Base-by-base conservation (phyloP, 805 yeast species). In the Starmerella vaccinii region DNA sequence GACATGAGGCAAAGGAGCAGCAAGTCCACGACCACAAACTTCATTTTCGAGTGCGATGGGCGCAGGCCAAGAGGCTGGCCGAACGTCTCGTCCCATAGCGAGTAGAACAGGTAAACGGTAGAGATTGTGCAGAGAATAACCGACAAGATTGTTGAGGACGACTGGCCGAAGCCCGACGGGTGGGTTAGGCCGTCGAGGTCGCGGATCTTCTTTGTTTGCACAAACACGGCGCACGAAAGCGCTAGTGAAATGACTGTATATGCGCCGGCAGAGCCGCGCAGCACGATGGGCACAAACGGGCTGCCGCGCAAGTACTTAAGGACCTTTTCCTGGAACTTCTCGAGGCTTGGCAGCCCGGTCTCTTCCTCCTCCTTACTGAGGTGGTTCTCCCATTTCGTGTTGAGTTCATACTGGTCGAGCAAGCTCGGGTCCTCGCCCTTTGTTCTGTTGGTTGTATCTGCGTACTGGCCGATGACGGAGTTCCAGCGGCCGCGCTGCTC, bases 21-120 rank as follows among this genome's bases (percentile, higher is more conserved):
- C 38, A 90, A 70, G 64, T 92, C 98, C 58, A 88, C 71, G 71
- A 88, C 71, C 53, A 90, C 74, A 52, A 90, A 74, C 61, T 84
- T 75, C 72, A 92, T 76, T 64, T 92, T 92, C 22, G 84, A 86
- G 53, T 77, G 71, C 0, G 97, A 94, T 54, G 86, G 77, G 58
- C 98, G 75, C 41, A 92, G 71, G 0, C 98, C 98, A 45, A 92
- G 65, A 0, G 97, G 98, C 63, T 86, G 83, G 13, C 96, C 94
- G 22, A 81, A 76, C 66, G 86, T 90, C 66, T 92, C 98, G 65
- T 92, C 97, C 61, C 79, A 80, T 2, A 95, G 80, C 64, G 90
- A 85, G 65, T 85, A 88, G 3, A 81, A 67, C 50, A 88, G 74
- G 63, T 92, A 92, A 0, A 78, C 75, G 23, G 86, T 67, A 2